phyloP scores from a whole-genome alignment of 495 filamentous ascomycete species.

The Terfezia boudieri region DNA sequence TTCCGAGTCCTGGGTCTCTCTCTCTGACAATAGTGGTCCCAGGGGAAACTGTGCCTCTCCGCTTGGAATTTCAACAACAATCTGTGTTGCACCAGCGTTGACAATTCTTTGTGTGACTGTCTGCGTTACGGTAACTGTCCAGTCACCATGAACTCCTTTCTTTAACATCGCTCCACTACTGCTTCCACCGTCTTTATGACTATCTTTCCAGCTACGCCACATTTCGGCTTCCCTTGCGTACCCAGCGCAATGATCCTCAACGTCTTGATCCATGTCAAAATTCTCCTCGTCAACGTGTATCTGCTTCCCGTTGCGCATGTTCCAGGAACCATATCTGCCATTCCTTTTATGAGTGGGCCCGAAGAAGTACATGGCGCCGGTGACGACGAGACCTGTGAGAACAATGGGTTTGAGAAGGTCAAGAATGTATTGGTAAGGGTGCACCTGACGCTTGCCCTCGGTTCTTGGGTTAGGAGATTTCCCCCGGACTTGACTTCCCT shows the following conservation, averaged over 20 bases:
- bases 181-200: background rate
- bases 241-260: background rate
- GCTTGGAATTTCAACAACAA: background rate
- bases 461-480: background rate
- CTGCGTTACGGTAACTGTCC: background rate
- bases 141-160: background rate
- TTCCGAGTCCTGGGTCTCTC: background rate
- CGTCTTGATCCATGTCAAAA: background rate
- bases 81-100: background rate
- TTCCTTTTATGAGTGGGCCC: background rate
- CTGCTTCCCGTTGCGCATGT: background rate
- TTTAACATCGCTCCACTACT: background rate
- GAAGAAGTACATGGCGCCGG: background rate
- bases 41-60: background rate
- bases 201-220: background rate
- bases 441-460: background rate
- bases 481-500: background rate
- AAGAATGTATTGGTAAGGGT: background rate
- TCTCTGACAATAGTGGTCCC: background rate
- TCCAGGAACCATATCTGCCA: background rate
- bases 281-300: background rate
- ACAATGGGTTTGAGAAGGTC: background rate
- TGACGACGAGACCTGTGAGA: background rate
- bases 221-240: background rate
- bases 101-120: background rate